These are phyloP conservation scores for Alternaria brassicicola DNA, from an alignment of 2,329 filamentous ascomycete genomes.

Conservation along the genomic window DNA sequence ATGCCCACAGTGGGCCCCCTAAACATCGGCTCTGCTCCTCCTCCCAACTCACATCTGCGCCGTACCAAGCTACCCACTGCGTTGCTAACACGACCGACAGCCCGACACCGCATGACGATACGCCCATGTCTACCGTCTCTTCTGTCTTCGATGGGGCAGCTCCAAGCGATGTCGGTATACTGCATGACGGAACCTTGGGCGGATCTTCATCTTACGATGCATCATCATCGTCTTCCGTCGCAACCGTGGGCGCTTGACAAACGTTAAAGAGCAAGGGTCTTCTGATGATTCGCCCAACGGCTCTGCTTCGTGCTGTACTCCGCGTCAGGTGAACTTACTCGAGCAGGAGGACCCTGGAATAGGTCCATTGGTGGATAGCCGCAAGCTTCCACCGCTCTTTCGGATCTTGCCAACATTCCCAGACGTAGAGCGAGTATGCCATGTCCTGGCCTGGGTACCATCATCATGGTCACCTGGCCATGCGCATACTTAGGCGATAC, in stretches of 20 bases:
- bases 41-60: constrained; percentile 11
- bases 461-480: constrained; percentile 31
- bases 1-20: constrained; percentile 18
- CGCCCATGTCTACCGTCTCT: background rate
- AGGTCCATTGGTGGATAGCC: constrained; percentile 7
- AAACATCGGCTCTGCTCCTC: background rate
- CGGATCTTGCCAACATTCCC: constrained; percentile 11
- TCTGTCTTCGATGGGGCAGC: background rate
- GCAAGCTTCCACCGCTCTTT: constrained; percentile 34
- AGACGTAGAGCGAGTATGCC: constrained; percentile 10
- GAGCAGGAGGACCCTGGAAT: constrained; percentile 3
- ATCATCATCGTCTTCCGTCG: constrained; percentile 1
- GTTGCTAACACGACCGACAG: constrained; percentile 4
- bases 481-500: constrained; percentile 21
- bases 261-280: background rate
- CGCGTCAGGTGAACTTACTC: constrained; percentile 7
- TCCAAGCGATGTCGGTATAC: constrained; percentile 2
- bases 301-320: constrained; percentile 6
- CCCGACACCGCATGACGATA: constrained; percentile 1
- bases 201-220: background rate
- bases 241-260: constrained; percentile 2
- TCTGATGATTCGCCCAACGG: background rate
- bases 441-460: constrained; percentile 5
- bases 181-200: background rate
- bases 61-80: constrained; percentile 9